Evolutionary conservation across 1,284 basidiomycete species (phyloP).

Genomic region (Athelia sp.): DNA sequence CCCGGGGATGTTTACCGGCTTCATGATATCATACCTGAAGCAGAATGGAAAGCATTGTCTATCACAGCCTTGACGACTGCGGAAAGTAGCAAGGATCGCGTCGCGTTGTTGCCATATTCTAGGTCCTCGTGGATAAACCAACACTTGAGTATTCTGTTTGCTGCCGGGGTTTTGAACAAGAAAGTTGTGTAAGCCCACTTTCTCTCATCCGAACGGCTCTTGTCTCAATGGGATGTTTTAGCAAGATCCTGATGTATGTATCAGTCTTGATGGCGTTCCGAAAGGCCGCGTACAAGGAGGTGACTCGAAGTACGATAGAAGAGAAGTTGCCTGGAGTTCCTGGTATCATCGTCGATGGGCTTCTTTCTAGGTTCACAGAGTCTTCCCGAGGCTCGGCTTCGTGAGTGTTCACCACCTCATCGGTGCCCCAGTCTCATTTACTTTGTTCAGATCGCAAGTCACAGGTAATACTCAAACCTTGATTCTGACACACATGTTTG

Average conservation of each 20-base stretch:
- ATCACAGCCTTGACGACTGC: slow-evolving; percentile 50
- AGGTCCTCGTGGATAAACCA: slow-evolving; percentile 66
- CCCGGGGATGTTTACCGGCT: slow-evolving; percentile 76
- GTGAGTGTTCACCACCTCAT: slow-evolving; percentile 32
- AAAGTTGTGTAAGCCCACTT: slow-evolving; percentile 42
- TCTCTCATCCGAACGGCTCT: slow-evolving; percentile 1
- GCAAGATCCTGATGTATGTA: slow-evolving; percentile 77
- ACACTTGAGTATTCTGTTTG: slow-evolving; percentile 44
- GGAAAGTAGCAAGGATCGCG: slow-evolving; percentile 42
- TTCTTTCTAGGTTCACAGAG: slow-evolving; percentile 81
- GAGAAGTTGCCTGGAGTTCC: slow-evolving; percentile 60
- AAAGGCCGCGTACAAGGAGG: slow-evolving; percentile 34
- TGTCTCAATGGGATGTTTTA: slow-evolving; percentile 22
- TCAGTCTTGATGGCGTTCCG: slow-evolving; percentile 73
- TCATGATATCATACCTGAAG: slow-evolving; percentile 69
- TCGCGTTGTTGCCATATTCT: slow-evolving; percentile 53
- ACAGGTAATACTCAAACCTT: slow-evolving; percentile 70
- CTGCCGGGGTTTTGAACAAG: slow-evolving; percentile 47
- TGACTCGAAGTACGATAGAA: slow-evolving; percentile 46
- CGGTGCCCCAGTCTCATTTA: slow-evolving; percentile 4
- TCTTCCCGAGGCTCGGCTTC: slow-evolving; percentile 52
- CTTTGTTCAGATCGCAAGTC: slow-evolving; percentile 46
- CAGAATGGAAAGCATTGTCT: slow-evolving; percentile 68
- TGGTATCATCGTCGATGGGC: slow-evolving; percentile 61
- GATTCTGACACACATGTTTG: slow-evolving; percentile 74